Base-by-base conservation (phyloP, 176 grass and related monocot species). In the Musa itinerans region DNA sequence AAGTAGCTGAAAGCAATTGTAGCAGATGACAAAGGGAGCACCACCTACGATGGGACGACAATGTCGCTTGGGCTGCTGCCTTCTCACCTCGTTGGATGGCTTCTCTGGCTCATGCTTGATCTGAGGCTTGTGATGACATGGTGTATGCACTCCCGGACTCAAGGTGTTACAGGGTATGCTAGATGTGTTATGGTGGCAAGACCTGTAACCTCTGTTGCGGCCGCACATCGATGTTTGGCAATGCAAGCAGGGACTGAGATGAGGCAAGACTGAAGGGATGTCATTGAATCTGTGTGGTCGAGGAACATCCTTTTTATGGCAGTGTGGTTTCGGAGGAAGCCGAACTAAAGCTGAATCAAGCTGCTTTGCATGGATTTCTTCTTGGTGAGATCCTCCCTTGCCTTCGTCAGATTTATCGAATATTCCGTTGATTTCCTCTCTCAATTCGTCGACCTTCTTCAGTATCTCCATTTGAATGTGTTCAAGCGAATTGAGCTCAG, bases 1-100 rank as follows among this genome's bases (percentile, higher is more conserved):
- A 54, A 99, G 51, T 19, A 99, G 54, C 70, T 79, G 68, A 1
- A 62, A 54, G 80, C 96, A 99, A 74, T 84, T 73, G 56, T 59
- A 8, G 52, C 96, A 99, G 26, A 83, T 56, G 14, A 95, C 78
- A 74, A 99, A 95, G 68, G 91, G 96, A 74, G 91, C 76, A 71
- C 91, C 96, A 3, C 88, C 84, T 21, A 86, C 58, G 8, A 92
- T 15, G 13, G 96, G 83, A 10, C 89, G 86, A 83, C 91, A 99
- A 23, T 71, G 71, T 34, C 80, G 80, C 61, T 23, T 85, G 74
- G 34, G 68, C 8, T 76, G 61, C 43, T 78, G 81, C 76, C 17
- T 26, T 55, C 54, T 72, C 2, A 63, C 77, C 19, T 78, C 64
- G 53, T 54, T 65, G 23, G 53, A 0, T 52, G 69, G 49, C 56